phyloP scores from a whole-genome alignment of 164 flowering plant genomes.

The Vitis labrusca region DNA sequence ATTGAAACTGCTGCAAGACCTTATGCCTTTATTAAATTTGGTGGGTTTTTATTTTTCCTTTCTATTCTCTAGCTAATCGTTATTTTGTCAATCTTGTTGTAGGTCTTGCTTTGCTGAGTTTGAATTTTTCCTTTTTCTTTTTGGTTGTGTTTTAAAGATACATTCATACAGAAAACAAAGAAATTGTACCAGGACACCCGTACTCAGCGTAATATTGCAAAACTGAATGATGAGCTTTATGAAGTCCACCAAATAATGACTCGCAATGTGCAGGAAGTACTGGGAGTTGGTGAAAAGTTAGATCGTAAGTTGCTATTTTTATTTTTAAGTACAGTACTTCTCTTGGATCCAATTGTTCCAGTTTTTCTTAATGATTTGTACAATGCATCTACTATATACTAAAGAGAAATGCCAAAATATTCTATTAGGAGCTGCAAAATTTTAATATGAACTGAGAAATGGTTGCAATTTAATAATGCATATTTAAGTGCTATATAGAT shows the following conservation, averaged over 20 bases:
- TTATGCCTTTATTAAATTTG: slow-evolving; percentile 89
- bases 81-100: background rate
- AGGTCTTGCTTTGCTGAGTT: slow-evolving; percentile 3
- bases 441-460: too few relatives aligned
- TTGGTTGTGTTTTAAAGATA: slow-evolving; percentile 43
- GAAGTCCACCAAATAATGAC: slow-evolving; percentile 98
- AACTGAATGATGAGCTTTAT: slow-evolving; percentile 90
- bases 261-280: slow-evolving; percentile 96
- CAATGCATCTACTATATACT: background rate
- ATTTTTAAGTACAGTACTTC: background rate
- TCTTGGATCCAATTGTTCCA: background rate
- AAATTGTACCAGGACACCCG: slow-evolving; percentile 86
- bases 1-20: slow-evolving; percentile 98
- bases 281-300: slow-evolving; percentile 96
- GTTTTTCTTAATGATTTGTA: background rate
- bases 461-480: too few relatives aligned
- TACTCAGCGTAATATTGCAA: slow-evolving; percentile 82
- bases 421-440: background rate
- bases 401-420: background rate
- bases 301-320: slow-evolving; percentile 62
- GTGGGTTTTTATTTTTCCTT: slow-evolving; percentile 29
- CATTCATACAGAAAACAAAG: slow-evolving; percentile 91
- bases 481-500: too few relatives aligned
- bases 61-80: background rate
- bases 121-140: slow-evolving; percentile 8